Base-by-base conservation (phyloP, 495 filamentous ascomycete genomes). In the Penicillium tannophilum region DNA sequence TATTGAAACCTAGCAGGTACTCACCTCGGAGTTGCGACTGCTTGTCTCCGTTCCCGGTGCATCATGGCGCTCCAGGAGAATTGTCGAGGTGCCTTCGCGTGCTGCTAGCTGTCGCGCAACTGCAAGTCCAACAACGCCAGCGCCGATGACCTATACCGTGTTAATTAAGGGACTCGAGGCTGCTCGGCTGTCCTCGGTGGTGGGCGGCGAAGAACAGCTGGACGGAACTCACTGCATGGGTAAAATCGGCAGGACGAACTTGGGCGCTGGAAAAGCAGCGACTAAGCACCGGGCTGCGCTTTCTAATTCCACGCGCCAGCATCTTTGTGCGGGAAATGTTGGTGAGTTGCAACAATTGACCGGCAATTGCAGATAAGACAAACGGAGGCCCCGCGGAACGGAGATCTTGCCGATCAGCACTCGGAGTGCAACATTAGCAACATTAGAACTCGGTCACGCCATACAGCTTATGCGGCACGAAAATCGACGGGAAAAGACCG, bases 51-150 rank as follows among this genome's bases (percentile, higher is more conserved):
- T 95, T 23, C 95, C 94, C 26, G 91, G 83, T 39, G 78, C 79
- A 35, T 79, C 72, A 75, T 97, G 90, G 35, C 87, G 80, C 72
- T 98, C 94, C 5, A 98, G 82, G 12, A 98, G 78, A 12, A 98
- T 77, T 0, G 92, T 96, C 26, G 77, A 83, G 5, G 83, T 84
- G 17, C 83, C 79, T 53, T 84, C 81, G 63, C 79, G 76, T 16
- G 69, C 76, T 52, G 94, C 89, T 26, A 98, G 76, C 62, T 85
- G 81, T 2, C 88, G 82, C 1, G 94, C 91, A 59, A 96, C 84
- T n/a, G 94, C 90, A 4, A 98, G 84, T 4, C 94, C 94, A 24
- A 98, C 90, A 2, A 91, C 94, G 19, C 94, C 94, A 56, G 82
- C 94, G 60, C 95, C 94, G 53, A 98, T 90, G 3, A 95, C 84